Percentiles rank a stretch among this genome's conserved stretches.
These are phyloP conservation scores for Solanum piurae DNA, from an alignment of 257 asterid genomes.

Conservation along the genomic window DNA sequence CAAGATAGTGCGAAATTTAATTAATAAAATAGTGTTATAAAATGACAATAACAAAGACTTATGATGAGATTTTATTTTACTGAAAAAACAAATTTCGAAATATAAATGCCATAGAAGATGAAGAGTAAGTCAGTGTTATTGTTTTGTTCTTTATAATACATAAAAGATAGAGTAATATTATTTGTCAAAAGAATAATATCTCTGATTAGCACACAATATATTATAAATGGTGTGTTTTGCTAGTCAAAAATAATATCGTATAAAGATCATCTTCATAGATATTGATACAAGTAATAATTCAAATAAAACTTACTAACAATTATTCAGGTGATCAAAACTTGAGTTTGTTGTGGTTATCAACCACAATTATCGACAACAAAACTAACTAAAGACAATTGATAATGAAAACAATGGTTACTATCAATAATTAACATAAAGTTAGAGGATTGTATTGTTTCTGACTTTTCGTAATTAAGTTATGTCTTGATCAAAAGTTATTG, in stretches of 20 bases:
- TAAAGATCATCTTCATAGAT: too few species aligned
- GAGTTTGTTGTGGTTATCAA: too few species aligned
- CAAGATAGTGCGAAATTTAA: not conserved
- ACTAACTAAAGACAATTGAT: too few species aligned
- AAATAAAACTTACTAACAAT: too few species aligned
- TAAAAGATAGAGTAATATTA: too few species aligned
- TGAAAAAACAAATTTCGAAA: too few species aligned
- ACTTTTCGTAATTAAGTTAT: too few species aligned
- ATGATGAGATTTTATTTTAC: not conserved
- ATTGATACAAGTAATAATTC: too few species aligned
- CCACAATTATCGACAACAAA: not conserved
- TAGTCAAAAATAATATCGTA: too few species aligned
- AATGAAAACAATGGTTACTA: not conserved
- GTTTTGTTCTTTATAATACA: not conserved
- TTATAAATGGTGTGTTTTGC: not conserved
- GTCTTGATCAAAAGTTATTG: not conserved
- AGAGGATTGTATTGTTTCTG: too few species aligned
- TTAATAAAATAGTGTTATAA: not conserved
- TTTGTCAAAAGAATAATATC: not conserved
- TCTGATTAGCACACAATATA: not conserved
- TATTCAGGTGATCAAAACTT: too few species aligned
- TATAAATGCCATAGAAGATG: not conserved
- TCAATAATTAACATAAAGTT: too few species aligned
- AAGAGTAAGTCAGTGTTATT: not conserved
- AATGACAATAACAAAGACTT: not conserved